Evolutionary conservation across 768 basidiomycete species (phyloP).

Genomic region (Phanerochaete sordida): DNA sequence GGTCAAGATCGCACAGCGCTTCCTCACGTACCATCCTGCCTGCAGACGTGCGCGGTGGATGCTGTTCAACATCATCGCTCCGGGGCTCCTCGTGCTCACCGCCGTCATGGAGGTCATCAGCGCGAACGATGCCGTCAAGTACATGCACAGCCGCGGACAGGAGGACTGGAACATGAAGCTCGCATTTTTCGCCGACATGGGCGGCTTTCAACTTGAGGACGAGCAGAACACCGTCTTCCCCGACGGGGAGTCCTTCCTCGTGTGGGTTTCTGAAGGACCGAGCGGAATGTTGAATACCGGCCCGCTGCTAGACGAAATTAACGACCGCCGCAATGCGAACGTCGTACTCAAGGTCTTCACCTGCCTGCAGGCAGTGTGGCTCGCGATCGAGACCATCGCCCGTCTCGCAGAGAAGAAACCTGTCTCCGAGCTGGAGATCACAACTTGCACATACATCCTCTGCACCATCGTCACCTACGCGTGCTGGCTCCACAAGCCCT

Average conservation of each 20-base stretch:
- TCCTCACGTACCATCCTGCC: neutral
- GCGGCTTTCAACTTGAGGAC: neutral
- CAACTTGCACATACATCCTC: constrained; percentile 1
- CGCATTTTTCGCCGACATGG: constrained; percentile 2
- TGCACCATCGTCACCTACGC: neutral
- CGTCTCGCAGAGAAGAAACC: neutral
- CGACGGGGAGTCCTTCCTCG: neutral
- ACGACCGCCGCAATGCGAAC: neutral
- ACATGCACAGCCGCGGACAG: neutral
- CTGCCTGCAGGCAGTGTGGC: neutral
- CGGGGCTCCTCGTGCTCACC: neutral
- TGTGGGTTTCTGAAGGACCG: neutral
- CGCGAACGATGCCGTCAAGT: neutral
- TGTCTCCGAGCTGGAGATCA: neutral
- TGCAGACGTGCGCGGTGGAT: neutral
- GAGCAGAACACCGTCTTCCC: neutral
- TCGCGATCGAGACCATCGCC: neutral
- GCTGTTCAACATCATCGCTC: constrained; percentile 1
- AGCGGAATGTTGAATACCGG: neutral
- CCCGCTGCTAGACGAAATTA: neutral
- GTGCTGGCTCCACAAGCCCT: neutral
- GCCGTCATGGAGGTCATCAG: neutral
- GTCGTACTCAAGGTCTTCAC: neutral
- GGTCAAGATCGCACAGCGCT: no score
- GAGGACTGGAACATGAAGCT: neutral